phyloP scores from a whole-genome alignment of 2,329 filamentous ascomycete genomes.

The Microsporum canis region DNA sequence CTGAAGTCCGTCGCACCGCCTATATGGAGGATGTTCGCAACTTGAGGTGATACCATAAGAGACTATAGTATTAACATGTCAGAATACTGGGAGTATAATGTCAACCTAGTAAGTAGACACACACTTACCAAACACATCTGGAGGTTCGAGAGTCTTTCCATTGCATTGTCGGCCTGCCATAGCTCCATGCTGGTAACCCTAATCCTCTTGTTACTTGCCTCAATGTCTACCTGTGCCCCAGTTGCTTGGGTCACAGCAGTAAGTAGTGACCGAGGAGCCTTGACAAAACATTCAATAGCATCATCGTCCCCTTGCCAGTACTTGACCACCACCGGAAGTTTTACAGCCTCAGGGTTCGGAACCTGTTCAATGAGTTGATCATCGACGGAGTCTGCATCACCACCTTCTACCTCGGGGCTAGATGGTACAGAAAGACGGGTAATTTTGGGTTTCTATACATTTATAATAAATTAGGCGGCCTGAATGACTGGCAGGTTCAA shows the following conservation, averaged over 20 bases:
- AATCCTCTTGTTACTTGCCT: slow-evolving; percentile 18
- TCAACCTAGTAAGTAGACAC: neutral
- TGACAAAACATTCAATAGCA: slow-evolving; percentile 19
- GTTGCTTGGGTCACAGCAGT: slow-evolving; percentile 19
- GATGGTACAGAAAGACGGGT: slow-evolving; percentile 18
- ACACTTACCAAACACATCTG: slow-evolving; percentile 22
- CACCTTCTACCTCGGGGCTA: slow-evolving; percentile 10
- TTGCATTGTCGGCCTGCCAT: slow-evolving; percentile 21
- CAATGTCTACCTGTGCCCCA: slow-evolving; percentile 19
- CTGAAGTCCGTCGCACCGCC: slow-evolving; percentile 5
- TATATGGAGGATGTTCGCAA: slow-evolving; percentile 17
- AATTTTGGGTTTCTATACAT: slow-evolving; percentile 21
- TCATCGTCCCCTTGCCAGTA: slow-evolving; percentile 17
- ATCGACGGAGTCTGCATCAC: slow-evolving; percentile 14
- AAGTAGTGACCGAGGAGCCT: slow-evolving; percentile 16
- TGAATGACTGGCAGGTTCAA: neutral
- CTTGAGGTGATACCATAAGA: slow-evolving; percentile 12
- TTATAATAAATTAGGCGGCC: neutral
- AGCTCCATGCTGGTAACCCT: slow-evolving; percentile 18
- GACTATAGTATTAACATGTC: slow-evolving; percentile 12
- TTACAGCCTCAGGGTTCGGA: neutral
- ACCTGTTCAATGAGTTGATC: slow-evolving; percentile 4
- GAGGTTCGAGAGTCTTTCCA: slow-evolving; percentile 20
- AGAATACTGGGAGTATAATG: neutral
- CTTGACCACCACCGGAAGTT: slow-evolving; percentile 12